Evolutionary conservation across 73 alveolate genomes (phyloP), one percentile per base, ranked within the genome.

Genomic region (Symbiodinium pilosum): DNA sequence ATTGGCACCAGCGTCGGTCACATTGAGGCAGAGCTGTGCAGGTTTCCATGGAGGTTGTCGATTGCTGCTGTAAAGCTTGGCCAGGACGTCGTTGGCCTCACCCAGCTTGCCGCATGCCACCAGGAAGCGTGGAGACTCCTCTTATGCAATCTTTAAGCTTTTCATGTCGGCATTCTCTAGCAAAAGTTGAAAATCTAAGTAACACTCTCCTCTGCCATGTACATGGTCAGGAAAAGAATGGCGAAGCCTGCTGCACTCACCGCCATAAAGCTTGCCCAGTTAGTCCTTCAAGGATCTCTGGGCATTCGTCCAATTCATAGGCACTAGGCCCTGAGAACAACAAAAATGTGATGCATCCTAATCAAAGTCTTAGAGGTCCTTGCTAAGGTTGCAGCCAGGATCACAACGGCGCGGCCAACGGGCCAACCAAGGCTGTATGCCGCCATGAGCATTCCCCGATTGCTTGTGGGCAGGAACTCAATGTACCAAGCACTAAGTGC

Each of bases 361-460:
- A n/a, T n/a, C n/a, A n/a, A n/a, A n/a, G n/a, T n/a, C n/a, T 43
- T 0, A 8, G 59, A 5, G 64, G 28, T 51, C 77, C 38, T 84
- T n/a, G 51, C 93, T 47, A 42, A 2, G 26, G 69, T 28, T 8
- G 93, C 93, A 30, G 21, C 11, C n/a, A 42, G 34, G 52, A 84
- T 84, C 69, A 84, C 93, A 24, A 24, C 73, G 4, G 93, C 93
- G 12, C 93, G 43, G 43, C 93, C 93, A 21, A 84, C 34, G 6
- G 93, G 93, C 75, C 75, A 84, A 44, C 93, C 93, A 30, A 84
- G 42, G 75, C 93, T 43, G 38, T 84, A 84, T 28, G 73, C 93
- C 3, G 93, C 93, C 93, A 84, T 84, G 34, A 84, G 73, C 75
- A 44, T 84, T 32, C 93, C 93, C 7, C 93, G 71, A 34, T 56